Conservation (phyloP, 2,329 filamentous ascomycete species). For the Tympanopsis confertula region DNA sequence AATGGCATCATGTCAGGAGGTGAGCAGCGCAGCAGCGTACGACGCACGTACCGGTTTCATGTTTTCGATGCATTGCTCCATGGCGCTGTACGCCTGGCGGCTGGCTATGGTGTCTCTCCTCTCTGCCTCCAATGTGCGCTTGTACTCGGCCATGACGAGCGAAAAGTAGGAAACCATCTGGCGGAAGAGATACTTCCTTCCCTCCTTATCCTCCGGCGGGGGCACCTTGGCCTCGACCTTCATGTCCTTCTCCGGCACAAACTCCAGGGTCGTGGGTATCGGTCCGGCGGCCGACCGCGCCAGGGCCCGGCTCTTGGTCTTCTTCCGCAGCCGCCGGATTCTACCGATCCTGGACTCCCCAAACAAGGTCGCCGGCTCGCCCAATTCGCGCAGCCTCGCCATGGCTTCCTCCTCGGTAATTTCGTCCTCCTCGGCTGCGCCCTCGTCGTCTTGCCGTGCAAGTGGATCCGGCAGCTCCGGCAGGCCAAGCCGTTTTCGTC, state of each 20-base stretch:
- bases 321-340: constrained; percentile 49
- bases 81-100: constrained; percentile 60
- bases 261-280: constrained; percentile 72
- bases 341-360: constrained; percentile 65
- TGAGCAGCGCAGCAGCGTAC: no score
- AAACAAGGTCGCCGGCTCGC: constrained; percentile 67
- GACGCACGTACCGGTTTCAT: no score
- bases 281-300: no score
- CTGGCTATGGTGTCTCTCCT: constrained; percentile 44
- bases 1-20: no score
- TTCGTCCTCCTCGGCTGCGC: constrained; percentile 38
- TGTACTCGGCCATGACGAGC: constrained; percentile 84
- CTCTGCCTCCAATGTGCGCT: constrained; percentile 54
- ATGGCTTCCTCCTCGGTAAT: constrained; percentile 62
- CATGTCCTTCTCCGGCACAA: constrained; percentile 80
- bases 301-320: no score
- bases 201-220: constrained; percentile 52
- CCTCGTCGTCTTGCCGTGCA: constrained; percentile 27
- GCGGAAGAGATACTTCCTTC: constrained; percentile 62
- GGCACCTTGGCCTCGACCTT: constrained; percentile 61
- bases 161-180: constrained; percentile 93
- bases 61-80: constrained; percentile 77
- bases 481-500: constrained; percentile 68
- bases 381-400: constrained; percentile 54
- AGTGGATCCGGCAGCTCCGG: no score